These are phyloP conservation scores for Grosmannia serpens DNA, from an alignment of 2,329 filamentous ascomycete species.

Conservation along the genomic window DNA sequence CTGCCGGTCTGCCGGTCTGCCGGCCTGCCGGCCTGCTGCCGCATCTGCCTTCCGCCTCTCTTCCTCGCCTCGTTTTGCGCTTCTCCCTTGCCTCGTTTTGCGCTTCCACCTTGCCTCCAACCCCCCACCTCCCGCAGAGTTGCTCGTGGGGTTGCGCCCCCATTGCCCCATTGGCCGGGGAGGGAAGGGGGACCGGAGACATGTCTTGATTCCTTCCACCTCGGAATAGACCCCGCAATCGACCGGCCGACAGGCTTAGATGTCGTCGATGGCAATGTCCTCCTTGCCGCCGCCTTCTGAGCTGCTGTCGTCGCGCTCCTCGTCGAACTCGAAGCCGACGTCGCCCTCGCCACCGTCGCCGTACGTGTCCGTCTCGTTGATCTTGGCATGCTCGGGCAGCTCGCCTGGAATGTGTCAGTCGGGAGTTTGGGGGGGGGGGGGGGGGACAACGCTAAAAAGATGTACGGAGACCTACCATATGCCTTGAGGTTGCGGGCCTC, in stretches of 20 bases:
- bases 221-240: background rate
- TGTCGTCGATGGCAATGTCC: slow-evolving; percentile 83
- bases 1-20: background rate
- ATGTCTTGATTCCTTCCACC: background rate
- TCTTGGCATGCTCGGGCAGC: slow-evolving; percentile 94
- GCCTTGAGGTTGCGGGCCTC: slow-evolving; percentile 92
- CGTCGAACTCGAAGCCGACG: slow-evolving; percentile 97
- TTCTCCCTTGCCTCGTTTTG: background rate
- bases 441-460: too few species aligned
- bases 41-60: background rate
- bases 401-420: slow-evolving; percentile 45
- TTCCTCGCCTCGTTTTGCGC: background rate
- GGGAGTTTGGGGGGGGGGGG: too few species aligned
- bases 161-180: background rate
- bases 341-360: slow-evolving; percentile 88
- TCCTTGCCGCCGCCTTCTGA: slow-evolving; percentile 41
- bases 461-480: slow-evolving; percentile 42
- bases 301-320: slow-evolving; percentile 60
- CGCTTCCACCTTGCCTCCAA: background rate
- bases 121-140: background rate
- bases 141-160: background rate
- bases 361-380: slow-evolving; percentile 98
- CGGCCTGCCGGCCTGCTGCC: background rate
- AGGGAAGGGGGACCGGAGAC: background rate
- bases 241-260: slow-evolving; percentile 41